Conservation (phyloP, 257 asterid genomes). For the Nyctanthes arbortristis region DNA sequence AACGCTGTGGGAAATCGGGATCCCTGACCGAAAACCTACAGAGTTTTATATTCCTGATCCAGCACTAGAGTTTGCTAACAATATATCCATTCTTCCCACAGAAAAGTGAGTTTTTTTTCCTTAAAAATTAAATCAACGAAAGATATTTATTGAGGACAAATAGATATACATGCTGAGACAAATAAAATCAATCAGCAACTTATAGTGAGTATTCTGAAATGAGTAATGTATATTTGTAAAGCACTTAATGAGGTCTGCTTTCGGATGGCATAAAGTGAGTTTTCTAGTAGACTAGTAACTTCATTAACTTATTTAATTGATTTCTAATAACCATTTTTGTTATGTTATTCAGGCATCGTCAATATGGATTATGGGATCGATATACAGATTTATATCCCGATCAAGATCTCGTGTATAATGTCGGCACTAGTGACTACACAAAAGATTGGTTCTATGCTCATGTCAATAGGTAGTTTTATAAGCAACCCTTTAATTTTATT, state of each 20-base stretch:
- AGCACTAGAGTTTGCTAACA: slow-evolving; percentile 32
- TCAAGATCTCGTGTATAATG: slow-evolving; percentile 42
- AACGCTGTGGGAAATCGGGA: slow-evolving; percentile 67
- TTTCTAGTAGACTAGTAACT: background rate
- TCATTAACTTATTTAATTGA: no score
- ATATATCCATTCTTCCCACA: slow-evolving; percentile 30
- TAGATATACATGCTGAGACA: no score
- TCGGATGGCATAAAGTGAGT: background rate
- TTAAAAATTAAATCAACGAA: no score
- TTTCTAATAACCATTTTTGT: background rate
- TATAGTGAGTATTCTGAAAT: no score
- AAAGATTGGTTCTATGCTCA: slow-evolving; percentile 69
- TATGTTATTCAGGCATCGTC: slow-evolving; percentile 46
- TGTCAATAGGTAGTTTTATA: slow-evolving; percentile 48
- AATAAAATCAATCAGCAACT: no score
- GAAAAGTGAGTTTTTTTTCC: slow-evolving; percentile 35
- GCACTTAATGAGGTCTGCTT: no score
- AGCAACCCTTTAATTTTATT: background rate
- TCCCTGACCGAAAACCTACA: slow-evolving; percentile 62
- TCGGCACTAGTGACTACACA: slow-evolving; percentile 42
- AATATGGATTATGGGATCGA: slow-evolving; percentile 62
- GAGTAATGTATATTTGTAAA: no score
- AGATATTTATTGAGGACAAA: no score
- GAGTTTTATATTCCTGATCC: slow-evolving; percentile 63
- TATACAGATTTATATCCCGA: slow-evolving; percentile 50